These are phyloP conservation scores for Brachypodium distachyon DNA, from an alignment of 202 grass and related monocot genomes.

Conservation along the genomic window DNA sequence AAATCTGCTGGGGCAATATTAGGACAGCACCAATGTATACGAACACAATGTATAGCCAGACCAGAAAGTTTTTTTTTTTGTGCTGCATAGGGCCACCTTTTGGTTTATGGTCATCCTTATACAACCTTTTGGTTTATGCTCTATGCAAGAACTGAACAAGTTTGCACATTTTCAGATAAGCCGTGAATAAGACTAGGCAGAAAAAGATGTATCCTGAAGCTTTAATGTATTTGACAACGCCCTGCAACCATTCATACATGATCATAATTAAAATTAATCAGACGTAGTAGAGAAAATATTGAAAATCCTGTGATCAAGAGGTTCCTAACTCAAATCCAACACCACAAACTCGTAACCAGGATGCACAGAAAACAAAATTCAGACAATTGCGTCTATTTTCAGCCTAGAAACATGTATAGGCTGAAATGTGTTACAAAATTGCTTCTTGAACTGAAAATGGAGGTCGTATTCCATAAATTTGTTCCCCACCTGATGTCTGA, in stretches of 20 bases:
- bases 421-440: too few species aligned
- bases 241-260: not conserved
- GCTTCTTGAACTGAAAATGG: not conserved
- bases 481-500: not conserved
- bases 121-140: too few species aligned
- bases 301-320: not conserved
- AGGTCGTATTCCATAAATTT: not conserved
- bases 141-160: too few species aligned
- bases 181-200: not conserved
- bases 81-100: too few species aligned
- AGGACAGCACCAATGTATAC: too few species aligned
- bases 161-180: not conserved
- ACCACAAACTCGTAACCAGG: not conserved
- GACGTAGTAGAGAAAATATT: not conserved
- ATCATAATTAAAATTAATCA: not conserved
- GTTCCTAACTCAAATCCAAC: not conserved
- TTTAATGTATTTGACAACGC: not conserved
- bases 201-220: not conserved
- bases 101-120: too few species aligned
- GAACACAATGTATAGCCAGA: too few species aligned
- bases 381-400: not conserved
- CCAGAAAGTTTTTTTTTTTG: too few species aligned
- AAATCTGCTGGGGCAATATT: too few species aligned
- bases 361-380: not conserved
- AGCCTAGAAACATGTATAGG: not conserved